Conservation (phyloP, 345 rosid species). For the Cochlearia excelsa region DNA sequence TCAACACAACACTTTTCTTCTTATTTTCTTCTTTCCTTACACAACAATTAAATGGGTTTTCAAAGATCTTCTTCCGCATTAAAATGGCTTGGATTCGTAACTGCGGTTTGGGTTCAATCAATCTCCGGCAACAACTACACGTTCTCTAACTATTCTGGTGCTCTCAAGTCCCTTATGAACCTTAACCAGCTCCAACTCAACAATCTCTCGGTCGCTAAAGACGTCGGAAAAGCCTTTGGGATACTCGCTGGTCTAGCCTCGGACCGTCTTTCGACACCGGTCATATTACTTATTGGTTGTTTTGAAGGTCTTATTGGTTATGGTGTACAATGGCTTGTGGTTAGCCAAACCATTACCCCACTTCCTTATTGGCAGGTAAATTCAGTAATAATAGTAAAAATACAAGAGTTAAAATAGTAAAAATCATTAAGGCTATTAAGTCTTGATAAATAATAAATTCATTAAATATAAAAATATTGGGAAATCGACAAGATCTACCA, state of each 20-base stretch:
- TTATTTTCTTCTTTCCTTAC: too few species aligned
- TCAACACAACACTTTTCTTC: too few species aligned
- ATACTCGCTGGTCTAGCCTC: constrained; percentile 89
- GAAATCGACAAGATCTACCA: too few species aligned
- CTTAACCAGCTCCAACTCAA: constrained; percentile 82
- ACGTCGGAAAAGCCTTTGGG: constrained; percentile 91
- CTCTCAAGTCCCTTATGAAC: constrained; percentile 77
- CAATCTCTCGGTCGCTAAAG: constrained; percentile 82
- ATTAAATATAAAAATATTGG: too few species aligned
- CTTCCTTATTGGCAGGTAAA: constrained; percentile 87
- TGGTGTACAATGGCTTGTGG: constrained; percentile 94
- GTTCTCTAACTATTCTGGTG: constrained; percentile 85
- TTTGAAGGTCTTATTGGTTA: constrained; percentile 74
- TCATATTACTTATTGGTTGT: constrained; percentile 38
- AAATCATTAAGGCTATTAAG: too few species aligned
- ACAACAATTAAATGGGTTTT: constrained; percentile 16
- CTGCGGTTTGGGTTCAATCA: constrained; percentile 93
- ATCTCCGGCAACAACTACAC: constrained; percentile 95
- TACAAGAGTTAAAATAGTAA: too few species aligned
- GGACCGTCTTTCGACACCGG: constrained; percentile 62
- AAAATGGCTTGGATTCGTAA: constrained; percentile 92
- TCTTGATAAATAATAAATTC: too few species aligned
- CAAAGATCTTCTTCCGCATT: constrained; percentile 34
- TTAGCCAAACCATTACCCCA: constrained; percentile 58
- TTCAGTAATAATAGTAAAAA: too few species aligned